Conservation (phyloP, 1,139 yeast genomes). For the Saccharomyces uvarum region DNA sequence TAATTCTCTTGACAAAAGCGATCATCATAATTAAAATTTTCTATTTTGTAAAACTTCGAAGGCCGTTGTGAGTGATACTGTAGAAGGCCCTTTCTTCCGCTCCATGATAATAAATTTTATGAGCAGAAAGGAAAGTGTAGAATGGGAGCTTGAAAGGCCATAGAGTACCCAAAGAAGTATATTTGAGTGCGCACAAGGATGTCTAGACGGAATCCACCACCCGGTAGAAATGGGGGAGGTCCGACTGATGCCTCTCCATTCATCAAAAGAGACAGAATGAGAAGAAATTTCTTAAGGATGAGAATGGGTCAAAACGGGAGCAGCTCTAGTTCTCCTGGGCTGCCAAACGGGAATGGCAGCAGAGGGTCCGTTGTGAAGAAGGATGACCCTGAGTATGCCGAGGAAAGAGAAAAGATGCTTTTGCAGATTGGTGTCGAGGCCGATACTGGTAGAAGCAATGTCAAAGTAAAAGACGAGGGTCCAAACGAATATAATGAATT, state of each 20-base stretch:
- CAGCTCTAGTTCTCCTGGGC: not conserved
- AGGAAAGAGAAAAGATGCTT: conserved; percentile 23
- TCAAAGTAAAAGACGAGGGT: conserved; percentile 15
- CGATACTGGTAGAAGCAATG: conserved; percentile 9
- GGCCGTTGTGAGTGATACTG: not conserved
- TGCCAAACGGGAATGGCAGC: conserved; percentile 6
- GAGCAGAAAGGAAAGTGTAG: not conserved
- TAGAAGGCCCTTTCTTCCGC: not conserved
- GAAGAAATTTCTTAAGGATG: conserved; percentile 30
- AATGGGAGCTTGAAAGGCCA: not conserved
- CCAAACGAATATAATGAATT: conserved; percentile 32
- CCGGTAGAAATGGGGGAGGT: conserved; percentile 13
- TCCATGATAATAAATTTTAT: not conserved
- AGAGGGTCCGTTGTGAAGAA: conserved; percentile 24
- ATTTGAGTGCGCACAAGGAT: not conserved
- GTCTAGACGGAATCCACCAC: conserved; percentile 4
- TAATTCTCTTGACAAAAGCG: not conserved
- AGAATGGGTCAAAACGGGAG: conserved; percentile 11
- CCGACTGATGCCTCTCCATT: conserved; percentile 29
- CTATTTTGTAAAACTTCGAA: not conserved
- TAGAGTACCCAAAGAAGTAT: not conserved
- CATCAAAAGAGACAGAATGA: conserved; percentile 31
- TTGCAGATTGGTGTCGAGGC: conserved; percentile 21
- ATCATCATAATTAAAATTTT: not conserved
- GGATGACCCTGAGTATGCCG: conserved; percentile 29